A percentile compares a stretch with the other conserved stretches of the same genome.
Evolutionary conservation across 768 basidiomycete genomes (phyloP).

Genomic region (Trametes maxima): DNA sequence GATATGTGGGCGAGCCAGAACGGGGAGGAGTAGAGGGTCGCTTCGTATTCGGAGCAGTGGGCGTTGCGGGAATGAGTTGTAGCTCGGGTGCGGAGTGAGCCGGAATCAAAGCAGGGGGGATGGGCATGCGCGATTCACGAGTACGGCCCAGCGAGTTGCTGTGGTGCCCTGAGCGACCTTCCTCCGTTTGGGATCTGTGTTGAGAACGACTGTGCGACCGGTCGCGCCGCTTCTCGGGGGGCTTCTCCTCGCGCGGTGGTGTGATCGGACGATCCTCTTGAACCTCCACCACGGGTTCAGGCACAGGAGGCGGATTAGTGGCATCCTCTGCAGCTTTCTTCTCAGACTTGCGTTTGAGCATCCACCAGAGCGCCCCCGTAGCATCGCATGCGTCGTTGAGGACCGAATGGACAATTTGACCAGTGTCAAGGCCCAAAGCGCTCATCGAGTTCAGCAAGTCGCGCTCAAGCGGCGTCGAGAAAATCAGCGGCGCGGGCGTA

Average conservation of each 20-base stretch:
- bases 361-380: conserved; percentile 94
- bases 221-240: conserved; percentile 7
- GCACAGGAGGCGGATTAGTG: conserved; percentile 22
- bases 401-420: conserved; percentile 94
- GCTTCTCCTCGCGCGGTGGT: not conserved
- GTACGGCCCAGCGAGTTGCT: conserved; percentile 10
- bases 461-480: conserved; percentile 82
- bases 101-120: conserved; percentile 32
- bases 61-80: conserved; percentile 77
- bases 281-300: conserved; percentile 25
- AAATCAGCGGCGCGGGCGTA: conserved; percentile 77
- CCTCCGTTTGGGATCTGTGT: conserved; percentile 4
- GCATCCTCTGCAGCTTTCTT: conserved; percentile 50
- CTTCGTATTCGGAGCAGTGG: conserved; percentile 45
- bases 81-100: conserved; percentile 58
- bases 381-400: conserved; percentile 91
- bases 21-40: conserved; percentile 59
- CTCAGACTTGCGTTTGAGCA: conserved; percentile 82
- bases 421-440: conserved; percentile 84
- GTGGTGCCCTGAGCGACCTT: not conserved
- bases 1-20: conserved; percentile 37
- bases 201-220: conserved; percentile 15
- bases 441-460: conserved; percentile 77
- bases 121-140: conserved; percentile 20
- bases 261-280: not conserved